phyloP scores from a whole-genome alignment of 2,329 filamentous ascomycete genomes.

The Raffaelea ambrosiae region DNA sequence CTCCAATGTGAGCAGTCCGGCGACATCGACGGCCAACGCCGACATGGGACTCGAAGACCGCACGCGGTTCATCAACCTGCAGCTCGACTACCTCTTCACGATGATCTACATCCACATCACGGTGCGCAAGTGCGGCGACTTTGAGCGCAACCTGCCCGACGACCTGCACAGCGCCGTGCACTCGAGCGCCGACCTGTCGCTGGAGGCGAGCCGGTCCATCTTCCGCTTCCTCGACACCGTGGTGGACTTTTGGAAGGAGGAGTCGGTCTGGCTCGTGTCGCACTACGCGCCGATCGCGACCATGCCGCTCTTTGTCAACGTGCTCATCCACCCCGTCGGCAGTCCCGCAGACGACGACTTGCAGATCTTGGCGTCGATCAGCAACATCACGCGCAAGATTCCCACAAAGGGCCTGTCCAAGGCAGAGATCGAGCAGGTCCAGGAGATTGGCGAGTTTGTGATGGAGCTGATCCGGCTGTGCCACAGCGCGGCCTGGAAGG shows the following conservation, averaged over 20 bases:
- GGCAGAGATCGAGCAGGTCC: background rate
- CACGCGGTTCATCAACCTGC: background rate
- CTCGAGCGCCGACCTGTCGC: slow-evolving; percentile 1
- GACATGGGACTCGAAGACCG: background rate
- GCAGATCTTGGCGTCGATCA: slow-evolving; percentile 1
- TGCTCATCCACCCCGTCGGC: background rate
- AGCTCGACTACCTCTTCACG: slow-evolving; percentile 1
- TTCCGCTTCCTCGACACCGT: slow-evolving; percentile 1
- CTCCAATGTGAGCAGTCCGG: background rate
- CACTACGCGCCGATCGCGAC: background rate
- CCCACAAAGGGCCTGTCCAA: background rate
- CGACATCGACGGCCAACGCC: background rate
- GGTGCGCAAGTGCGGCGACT: background rate
- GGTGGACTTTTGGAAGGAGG: background rate
- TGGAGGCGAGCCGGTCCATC: background rate
- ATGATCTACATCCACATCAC: slow-evolving; percentile 1
- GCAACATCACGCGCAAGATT: background rate
- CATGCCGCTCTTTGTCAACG: slow-evolving; percentile 1
- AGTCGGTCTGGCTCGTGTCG: background rate
- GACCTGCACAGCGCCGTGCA: background rate
- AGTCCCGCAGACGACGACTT: background rate
- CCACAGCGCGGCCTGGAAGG: slow-evolving; percentile 1
- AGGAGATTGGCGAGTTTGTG: slow-evolving; percentile 1
- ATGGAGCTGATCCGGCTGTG: slow-evolving; percentile 1
- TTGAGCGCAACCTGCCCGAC: background rate